Conservation (phyloP, 805 yeast genomes). For the Kodamaea lidongshanica region DNA sequence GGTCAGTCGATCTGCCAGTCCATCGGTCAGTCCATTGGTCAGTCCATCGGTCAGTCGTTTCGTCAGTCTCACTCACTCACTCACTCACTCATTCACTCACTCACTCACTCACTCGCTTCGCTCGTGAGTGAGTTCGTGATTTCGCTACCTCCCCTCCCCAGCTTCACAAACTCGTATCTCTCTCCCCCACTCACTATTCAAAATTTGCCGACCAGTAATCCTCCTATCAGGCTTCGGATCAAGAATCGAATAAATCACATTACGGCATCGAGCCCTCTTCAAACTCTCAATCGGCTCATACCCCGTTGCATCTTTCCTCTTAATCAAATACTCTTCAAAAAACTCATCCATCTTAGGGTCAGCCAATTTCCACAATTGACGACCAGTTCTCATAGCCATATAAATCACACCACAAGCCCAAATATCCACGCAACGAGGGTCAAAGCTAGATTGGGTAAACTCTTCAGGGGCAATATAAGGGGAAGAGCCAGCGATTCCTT, state of each 20-base stretch:
- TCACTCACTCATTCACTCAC: no score
- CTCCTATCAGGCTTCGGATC: constrained; percentile 89
- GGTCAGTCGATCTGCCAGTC: no score
- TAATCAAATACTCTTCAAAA: constrained; percentile 64
- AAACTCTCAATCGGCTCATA: constrained; percentile 86
- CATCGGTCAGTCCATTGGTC: no score
- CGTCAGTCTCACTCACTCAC: no score
- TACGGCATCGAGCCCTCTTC: constrained; percentile 83
- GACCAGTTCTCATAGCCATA: constrained; percentile 91
- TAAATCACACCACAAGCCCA: constrained; percentile 94
- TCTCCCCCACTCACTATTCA: constrained; percentile 94
- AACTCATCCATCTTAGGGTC: constrained; percentile 70
- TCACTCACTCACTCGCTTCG: no score
- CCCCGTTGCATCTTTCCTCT: constrained; percentile 77
- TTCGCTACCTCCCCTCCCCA: constrained; percentile 50
- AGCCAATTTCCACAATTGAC: constrained; percentile 88
- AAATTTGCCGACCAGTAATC: constrained; percentile 79
- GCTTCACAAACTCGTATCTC: constrained; percentile 77
- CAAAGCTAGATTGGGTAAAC: constrained; percentile 58
- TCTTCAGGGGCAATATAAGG: constrained; percentile 94
- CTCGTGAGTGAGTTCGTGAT: no score
- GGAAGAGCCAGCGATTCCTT: constrained; percentile 77
- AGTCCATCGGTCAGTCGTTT: no score
- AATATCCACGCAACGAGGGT: constrained; percentile 75
- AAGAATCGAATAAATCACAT: constrained; percentile 85